Percentiles rank a stretch among this genome's conserved stretches.
Evolutionary conservation across 2,329 filamentous ascomycete species (phyloP).

Genomic region (Venturia nashicola): DNA sequence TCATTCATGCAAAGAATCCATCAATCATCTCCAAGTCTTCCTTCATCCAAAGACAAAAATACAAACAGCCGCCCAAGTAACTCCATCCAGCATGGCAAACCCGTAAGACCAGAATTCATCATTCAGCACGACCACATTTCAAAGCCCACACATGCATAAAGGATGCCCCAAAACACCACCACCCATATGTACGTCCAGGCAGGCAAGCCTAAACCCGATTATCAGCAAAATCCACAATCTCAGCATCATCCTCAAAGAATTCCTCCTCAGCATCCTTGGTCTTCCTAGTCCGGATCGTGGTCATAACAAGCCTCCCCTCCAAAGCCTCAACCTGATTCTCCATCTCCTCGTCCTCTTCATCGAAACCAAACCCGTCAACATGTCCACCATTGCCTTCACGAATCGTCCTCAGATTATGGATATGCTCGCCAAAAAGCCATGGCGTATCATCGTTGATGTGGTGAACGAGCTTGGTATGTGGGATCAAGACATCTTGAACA

Average conservation of each 20-base stretch:
- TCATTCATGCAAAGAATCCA: background rate
- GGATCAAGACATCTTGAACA: slow-evolving; percentile 1
- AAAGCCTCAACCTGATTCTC: slow-evolving; percentile 43
- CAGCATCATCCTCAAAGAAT: slow-evolving; percentile 88
- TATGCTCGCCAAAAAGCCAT: slow-evolving; percentile 43
- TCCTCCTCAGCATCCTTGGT: slow-evolving; percentile 51
- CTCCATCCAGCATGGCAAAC: background rate
- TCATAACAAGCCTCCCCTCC: slow-evolving; percentile 70
- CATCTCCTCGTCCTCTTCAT: slow-evolving; percentile 28
- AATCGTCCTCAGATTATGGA: slow-evolving; percentile 35
- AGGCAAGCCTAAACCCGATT: slow-evolving; percentile 27
- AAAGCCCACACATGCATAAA: too few species aligned
- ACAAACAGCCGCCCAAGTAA: background rate
- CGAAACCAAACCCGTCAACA: slow-evolving; percentile 29
- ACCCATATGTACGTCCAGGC: background rate
- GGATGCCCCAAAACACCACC: too few species aligned
- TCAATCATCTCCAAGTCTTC: background rate
- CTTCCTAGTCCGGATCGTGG: slow-evolving; percentile 53
- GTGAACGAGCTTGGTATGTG: slow-evolving; percentile 14
- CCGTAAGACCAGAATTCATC: too few species aligned
- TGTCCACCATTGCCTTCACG: slow-evolving; percentile 23
- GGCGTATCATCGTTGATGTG: slow-evolving; percentile 19
- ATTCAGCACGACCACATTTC: background rate
- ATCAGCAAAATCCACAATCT: slow-evolving; percentile 75
- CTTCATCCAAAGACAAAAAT: background rate